Percentiles rank a stretch among this genome's conserved stretches.
Evolutionary conservation across 2,329 filamentous ascomycete genomes (phyloP).

Genomic region (Penicillium sclerotiorum): DNA sequence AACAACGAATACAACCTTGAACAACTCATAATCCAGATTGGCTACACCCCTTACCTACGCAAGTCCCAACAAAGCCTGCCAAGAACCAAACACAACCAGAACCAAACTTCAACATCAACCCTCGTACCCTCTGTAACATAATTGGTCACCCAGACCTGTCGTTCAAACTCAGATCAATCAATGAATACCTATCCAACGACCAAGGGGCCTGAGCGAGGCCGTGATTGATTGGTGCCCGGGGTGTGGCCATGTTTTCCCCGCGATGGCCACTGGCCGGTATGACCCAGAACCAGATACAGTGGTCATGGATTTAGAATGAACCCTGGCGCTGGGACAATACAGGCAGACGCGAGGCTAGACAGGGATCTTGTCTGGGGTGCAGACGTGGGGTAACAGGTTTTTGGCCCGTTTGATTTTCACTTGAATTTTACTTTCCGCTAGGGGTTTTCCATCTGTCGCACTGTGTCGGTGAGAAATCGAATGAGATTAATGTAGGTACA

Average conservation of each 20-base stretch:
- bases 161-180: neutral
- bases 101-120: too few relatives aligned
- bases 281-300: neutral
- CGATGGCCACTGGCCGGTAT: neutral
- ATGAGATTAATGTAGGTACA: too few relatives aligned
- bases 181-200: neutral
- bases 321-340: neutral
- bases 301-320: neutral
- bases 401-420: neutral
- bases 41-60: too few relatives aligned
- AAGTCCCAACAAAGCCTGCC: too few relatives aligned
- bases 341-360: too few relatives aligned
- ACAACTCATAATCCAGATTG: too few relatives aligned
- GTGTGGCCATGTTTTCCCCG: constrained; percentile 1
- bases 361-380: neutral
- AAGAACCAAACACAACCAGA: too few relatives aligned
- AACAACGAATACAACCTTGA: too few relatives aligned
- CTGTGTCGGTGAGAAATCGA: too few relatives aligned
- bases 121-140: too few relatives aligned
- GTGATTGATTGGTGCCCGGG: neutral
- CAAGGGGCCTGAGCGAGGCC: neutral
- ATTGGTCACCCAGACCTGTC: neutral
- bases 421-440: too few relatives aligned
- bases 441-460: too few relatives aligned
- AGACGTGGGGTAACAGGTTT: neutral